Percentiles rank a stretch among this genome's conserved stretches.
These are phyloP conservation scores for Apiosordaria backusii DNA, from an alignment of 495 filamentous ascomycete species.

Conservation along the genomic window DNA sequence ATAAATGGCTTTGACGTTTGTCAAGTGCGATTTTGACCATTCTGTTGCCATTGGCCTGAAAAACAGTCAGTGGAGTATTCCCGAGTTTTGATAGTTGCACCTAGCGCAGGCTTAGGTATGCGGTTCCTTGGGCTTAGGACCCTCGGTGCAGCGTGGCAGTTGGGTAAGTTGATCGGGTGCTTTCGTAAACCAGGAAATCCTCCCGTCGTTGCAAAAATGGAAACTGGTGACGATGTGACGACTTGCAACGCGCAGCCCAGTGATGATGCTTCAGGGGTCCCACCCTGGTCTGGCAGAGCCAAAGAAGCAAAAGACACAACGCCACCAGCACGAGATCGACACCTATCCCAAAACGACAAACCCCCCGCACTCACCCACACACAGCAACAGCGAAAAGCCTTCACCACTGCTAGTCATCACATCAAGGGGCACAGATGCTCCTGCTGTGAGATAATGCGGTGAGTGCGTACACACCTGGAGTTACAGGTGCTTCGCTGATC, in stretches of 20 bases:
- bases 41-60: neutral
- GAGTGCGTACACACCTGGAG: neutral
- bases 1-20: neutral
- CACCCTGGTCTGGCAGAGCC: constrained; percentile 2
- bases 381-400: too few species aligned
- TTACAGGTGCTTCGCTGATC: neutral
- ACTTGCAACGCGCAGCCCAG: neutral
- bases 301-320: constrained; percentile 5
- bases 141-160: neutral
- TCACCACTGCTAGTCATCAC: too few species aligned
- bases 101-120: neutral
- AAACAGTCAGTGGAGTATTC: too few species aligned
- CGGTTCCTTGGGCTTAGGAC: neutral
- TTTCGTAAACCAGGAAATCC: neutral
- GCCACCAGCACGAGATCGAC: constrained; percentile 13
- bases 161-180: neutral
- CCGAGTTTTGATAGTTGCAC: neutral
- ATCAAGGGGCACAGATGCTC: too few species aligned
- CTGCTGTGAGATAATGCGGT: neutral
- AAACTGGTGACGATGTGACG: neutral
- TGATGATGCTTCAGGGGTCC: constrained; percentile 5
- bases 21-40: neutral
- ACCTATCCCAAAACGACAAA: neutral
- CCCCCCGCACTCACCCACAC: neutral
- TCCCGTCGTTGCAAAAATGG: neutral